Percentiles rank a stretch among this genome's conserved stretches.
Evolutionary conservation across 306 rosid genomes (phyloP).

Genomic region (Sophora flavescens): DNA sequence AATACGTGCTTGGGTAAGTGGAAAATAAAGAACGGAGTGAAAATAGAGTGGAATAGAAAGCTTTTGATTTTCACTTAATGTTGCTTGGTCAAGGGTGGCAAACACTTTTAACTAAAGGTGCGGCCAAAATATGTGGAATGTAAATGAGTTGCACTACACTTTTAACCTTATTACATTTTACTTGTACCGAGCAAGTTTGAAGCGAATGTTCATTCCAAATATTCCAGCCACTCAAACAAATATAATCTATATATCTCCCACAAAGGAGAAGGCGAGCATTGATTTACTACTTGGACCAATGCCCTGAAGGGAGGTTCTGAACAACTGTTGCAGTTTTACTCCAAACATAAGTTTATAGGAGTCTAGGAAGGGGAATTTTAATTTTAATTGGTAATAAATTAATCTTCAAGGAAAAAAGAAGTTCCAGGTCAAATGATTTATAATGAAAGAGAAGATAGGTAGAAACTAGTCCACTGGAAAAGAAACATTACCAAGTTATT

Average conservation of each 20-base stretch:
- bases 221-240: background rate
- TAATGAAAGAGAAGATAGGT: background rate
- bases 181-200: background rate
- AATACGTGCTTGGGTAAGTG: background rate
- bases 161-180: background rate
- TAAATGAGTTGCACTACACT: background rate
- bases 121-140: background rate
- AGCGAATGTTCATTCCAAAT: conserved; percentile 1
- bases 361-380: conserved; percentile 31
- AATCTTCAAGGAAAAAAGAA: conserved; percentile 8
- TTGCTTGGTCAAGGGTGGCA: background rate
- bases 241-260: background rate
- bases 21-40: background rate
- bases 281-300: background rate
- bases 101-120: background rate
- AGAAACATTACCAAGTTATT: conserved; percentile 70
- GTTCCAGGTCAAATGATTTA: background rate
- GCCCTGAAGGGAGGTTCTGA: conserved; percentile 7
- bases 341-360: background rate
- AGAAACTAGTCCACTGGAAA: conserved; percentile 24
- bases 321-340: conserved; percentile 1
- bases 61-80: background rate
- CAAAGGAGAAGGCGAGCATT: background rate
- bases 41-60: background rate
- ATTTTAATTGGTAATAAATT: conserved; percentile 1